Evolutionary conservation across 164 flowering plant species (phyloP).

Genomic region (Aristolochia fimbriata): DNA sequence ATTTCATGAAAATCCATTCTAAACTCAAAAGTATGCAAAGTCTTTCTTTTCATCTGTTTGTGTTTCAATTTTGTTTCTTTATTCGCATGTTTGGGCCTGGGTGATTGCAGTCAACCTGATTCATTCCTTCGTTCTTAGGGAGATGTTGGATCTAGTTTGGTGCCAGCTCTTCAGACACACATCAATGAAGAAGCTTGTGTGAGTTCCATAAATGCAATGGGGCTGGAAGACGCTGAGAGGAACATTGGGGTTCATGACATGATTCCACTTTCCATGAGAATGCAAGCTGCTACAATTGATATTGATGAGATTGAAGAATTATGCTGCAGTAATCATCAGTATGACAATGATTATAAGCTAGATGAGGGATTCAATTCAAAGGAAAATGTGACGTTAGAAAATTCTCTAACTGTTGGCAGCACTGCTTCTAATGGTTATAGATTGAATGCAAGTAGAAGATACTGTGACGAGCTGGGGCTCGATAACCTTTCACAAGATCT

Average conservation of each 20-base stretch:
- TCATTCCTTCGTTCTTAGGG: slow-evolving; percentile 21
- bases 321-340: slow-evolving; percentile 16
- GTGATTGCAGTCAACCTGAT: neutral
- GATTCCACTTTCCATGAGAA: slow-evolving; percentile 53
- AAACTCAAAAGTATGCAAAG: neutral
- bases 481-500: slow-evolving; percentile 19
- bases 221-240: slow-evolving; percentile 19
- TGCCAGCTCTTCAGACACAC: slow-evolving; percentile 14
- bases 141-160: slow-evolving; percentile 19
- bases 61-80: neutral
- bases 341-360: slow-evolving; percentile 33
- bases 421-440: slow-evolving; percentile 38
- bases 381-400: slow-evolving; percentile 24
- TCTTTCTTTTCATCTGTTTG: neutral
- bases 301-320: slow-evolving; percentile 40
- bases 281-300: slow-evolving; percentile 61
- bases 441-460: slow-evolving; percentile 21
- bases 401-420: slow-evolving; percentile 35
- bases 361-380: slow-evolving; percentile 40
- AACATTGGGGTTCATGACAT: slow-evolving; percentile 13
- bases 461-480: slow-evolving; percentile 27
- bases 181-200: slow-evolving; percentile 16
- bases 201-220: slow-evolving; percentile 25
- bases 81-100: neutral
- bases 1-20: neutral